These are phyloP conservation scores for Scedosporium apiospermum DNA, from an alignment of 2,329 filamentous ascomycete species.

Conservation along the genomic window DNA sequence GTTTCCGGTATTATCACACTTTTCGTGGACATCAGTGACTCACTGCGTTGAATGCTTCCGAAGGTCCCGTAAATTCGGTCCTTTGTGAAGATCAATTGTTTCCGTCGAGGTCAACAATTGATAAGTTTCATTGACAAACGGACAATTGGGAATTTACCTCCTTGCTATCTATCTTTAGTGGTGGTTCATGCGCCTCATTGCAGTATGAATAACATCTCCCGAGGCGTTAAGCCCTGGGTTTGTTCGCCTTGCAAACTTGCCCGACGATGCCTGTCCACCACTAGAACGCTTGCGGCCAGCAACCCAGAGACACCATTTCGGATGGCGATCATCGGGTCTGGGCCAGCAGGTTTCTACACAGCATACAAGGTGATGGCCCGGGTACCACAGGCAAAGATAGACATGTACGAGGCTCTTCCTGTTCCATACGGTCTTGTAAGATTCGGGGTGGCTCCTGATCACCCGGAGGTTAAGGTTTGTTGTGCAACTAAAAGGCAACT, in stretches of 20 bases:
- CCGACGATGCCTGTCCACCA: background rate
- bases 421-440: constrained; percentile 88
- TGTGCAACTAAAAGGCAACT: background rate
- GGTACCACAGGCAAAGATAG: constrained; percentile 61
- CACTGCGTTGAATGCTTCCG: background rate
- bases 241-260: background rate
- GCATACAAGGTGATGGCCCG: constrained; percentile 76
- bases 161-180: background rate
- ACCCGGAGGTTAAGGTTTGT: constrained; percentile 90
- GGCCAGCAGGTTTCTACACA: constrained; percentile 93
- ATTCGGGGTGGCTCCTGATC: constrained; percentile 95
- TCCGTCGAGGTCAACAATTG: too few relatives aligned
- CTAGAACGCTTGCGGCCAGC: background rate
- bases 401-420: constrained; percentile 94
- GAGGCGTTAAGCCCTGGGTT: background rate
- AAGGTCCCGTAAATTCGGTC: background rate
- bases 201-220: background rate
- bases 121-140: too few relatives aligned
- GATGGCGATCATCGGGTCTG: constrained; percentile 84
- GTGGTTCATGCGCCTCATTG: background rate
- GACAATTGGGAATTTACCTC: too few relatives aligned
- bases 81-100: too few relatives aligned
- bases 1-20: background rate
- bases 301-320: constrained; percentile 49
- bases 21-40: background rate